These are phyloP conservation scores for Aureobasidium sp. DNA, from an alignment of 2,329 filamentous ascomycete genomes.

Conservation along the genomic window DNA sequence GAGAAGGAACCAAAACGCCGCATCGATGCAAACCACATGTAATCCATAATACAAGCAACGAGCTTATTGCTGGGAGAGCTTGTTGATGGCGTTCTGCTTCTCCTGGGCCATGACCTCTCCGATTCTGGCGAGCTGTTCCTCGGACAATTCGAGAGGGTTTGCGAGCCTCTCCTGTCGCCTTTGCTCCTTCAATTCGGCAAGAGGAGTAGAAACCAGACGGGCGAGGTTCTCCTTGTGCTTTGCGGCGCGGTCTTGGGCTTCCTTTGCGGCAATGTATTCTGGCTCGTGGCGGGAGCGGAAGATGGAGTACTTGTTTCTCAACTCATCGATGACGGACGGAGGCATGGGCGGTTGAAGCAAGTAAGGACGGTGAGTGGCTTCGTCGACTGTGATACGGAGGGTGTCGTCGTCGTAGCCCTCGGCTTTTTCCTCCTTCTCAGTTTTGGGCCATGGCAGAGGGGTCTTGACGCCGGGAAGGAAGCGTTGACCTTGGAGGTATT, in stretches of 20 bases:
- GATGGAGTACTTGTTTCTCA: conserved; percentile 72
- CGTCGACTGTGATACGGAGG: conserved; percentile 64
- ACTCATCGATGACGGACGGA: conserved; percentile 67
- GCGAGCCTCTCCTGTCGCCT: conserved; percentile 29
- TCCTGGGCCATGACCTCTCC: conserved; percentile 32
- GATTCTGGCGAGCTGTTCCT: conserved; percentile 34
- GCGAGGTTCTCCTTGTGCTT: conserved; percentile 35
- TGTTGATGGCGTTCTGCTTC: conserved; percentile 7
- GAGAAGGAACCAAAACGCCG: conserved; percentile 7
- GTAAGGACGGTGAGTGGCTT: conserved; percentile 67
- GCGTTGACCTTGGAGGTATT: conserved; percentile 35
- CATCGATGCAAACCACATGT: conserved; percentile 10
- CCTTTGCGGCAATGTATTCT: conserved; percentile 60
- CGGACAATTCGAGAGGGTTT: conserved; percentile 29
- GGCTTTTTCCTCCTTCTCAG: conserved; percentile 35
- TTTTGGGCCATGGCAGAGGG: conserved; percentile 67
- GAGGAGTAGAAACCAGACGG: conserved; percentile 39
- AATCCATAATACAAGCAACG: neutral
- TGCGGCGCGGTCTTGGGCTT: conserved; percentile 42
- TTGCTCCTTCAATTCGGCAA: conserved; percentile 34
- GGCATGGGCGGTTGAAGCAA: conserved; percentile 74
- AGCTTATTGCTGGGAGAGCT: conserved; percentile 8
- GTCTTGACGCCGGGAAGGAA: conserved; percentile 64
- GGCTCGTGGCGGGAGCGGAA: conserved; percentile 75
- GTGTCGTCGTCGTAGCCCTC: conserved; percentile 62